Percentiles rank a stretch among this genome's conserved stretches.
Evolutionary conservation across 1,139 yeast genomes (phyloP).

Genomic region (Pichia norvegensis): DNA sequence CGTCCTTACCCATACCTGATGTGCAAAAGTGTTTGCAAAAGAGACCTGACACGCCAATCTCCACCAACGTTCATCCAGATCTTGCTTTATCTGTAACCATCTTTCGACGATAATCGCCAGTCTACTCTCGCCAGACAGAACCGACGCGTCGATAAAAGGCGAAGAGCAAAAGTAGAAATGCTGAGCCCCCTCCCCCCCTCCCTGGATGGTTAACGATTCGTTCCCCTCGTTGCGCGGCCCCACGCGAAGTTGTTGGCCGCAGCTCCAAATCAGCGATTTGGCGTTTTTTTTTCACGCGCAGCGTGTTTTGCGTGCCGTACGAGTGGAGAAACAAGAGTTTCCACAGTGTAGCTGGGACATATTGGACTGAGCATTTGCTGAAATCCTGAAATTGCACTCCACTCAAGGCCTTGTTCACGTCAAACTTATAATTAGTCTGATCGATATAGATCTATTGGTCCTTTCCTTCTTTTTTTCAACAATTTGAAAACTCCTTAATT

Average conservation of each 20-base stretch:
- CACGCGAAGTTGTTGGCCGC: background rate
- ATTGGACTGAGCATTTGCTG: background rate
- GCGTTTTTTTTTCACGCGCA: background rate
- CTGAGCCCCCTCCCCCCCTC: background rate
- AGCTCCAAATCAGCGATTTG: too few species aligned
- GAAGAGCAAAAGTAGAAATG: too few species aligned
- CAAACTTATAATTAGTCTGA: too few species aligned
- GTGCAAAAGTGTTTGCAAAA: background rate
- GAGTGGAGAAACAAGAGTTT: background rate
- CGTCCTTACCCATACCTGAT: slow-evolving; percentile 23
- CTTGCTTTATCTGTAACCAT: background rate
- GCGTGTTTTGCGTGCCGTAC: background rate
- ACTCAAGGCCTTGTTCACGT: too few species aligned
- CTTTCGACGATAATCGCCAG: too few species aligned
- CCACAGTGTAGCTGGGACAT: too few species aligned
- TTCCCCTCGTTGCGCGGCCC: background rate
- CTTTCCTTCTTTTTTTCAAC: background rate
- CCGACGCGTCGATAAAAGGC: background rate
- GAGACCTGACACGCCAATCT: background rate
- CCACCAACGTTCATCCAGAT: background rate
- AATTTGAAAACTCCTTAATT: too few species aligned
- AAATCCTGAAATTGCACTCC: too few species aligned
- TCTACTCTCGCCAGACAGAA: too few species aligned
- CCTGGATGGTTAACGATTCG: too few species aligned
- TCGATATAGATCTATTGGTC: background rate